Evolutionary conservation across 306 rosid species (phyloP).

Genomic region (Ormosia semicastrata): DNA sequence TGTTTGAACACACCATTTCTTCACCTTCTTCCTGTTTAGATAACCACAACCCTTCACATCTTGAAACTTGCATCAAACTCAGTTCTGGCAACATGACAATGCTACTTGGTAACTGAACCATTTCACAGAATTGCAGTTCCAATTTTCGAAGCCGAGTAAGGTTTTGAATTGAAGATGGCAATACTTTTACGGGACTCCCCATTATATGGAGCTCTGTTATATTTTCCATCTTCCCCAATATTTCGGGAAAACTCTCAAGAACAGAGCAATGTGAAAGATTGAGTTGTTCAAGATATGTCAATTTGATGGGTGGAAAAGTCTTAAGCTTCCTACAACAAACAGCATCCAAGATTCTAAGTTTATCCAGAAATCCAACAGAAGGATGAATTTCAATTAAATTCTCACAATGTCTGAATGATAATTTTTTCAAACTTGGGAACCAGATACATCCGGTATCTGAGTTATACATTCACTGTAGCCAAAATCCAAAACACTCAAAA

Average conservation of each 20-base stretch:
- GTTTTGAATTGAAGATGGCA: constrained; percentile 10
- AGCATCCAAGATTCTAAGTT: neutral
- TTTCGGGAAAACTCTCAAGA: constrained; percentile 16
- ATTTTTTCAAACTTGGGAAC: neutral
- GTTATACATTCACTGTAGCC: neutral
- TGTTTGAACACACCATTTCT: too few relatives aligned
- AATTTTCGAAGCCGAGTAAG: too few relatives aligned
- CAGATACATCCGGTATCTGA: constrained; percentile 10
- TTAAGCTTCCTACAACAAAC: neutral
- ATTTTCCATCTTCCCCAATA: neutral
- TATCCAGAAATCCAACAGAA: neutral
- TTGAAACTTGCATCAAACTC: too few relatives aligned
- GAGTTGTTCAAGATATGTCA: neutral
- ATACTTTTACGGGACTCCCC: neutral
- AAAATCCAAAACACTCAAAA: neutral
- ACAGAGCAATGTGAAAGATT: neutral
- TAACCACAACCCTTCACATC: too few relatives aligned
- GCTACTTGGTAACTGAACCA: too few relatives aligned
- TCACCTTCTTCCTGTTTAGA: too few relatives aligned
- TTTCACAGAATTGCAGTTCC: too few relatives aligned
- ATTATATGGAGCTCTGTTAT: neutral
- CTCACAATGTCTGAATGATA: neutral
- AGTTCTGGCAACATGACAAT: too few relatives aligned
- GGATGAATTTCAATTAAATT: neutral
- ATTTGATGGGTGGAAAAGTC: neutral